Base-by-base conservation (phyloP, 805 yeast genomes). In the Saturnispora galanensis region DNA sequence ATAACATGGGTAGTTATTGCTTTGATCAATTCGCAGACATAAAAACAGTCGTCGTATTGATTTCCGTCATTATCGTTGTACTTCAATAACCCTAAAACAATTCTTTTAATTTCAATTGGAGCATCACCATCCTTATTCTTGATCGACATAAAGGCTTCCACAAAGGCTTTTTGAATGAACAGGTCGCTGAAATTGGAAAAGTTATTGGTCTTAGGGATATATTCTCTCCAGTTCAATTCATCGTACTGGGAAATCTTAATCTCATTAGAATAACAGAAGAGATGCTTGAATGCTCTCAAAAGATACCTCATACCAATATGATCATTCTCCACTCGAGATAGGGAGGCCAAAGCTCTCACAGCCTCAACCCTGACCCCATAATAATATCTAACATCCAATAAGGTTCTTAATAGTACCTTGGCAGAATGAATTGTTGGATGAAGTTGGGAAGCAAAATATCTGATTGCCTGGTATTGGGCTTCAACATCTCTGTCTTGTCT, bases 401-500 rank as follows among this genome's bases (percentile, higher is more conserved):
- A 61, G 0, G 97, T 89, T 43, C 97, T 68, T 2, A 85, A 66
- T 36, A 93, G 65, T 16, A 84, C 74, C 0, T 95, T 79, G 7
- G 95, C 85, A 57, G 87, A 84, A 5, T 84, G 67, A 0, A 70
- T 52, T 2, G 74, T 71, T 0, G 88, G 84, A 45, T 76, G 73
- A 42, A 70, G 71, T 10, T 71, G 63, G 16, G 71, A 75, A 7
- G 83, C 79, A 61, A 86, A 90, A 59, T 74, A 85, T 41, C 71
- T 66, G 12, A 89, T 74, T 9, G 96, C 87, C 44, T 87, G 96
- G 36, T 78, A 64, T 56, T 93, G 99, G 0, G 99, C 98, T 49
- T 88, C 96, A 15, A 93, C 94, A 57, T 93, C 99, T 50, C 96
- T 68, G 63, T 93, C 99, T 58, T 88, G 95, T 53, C 85, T 93